Evolutionary conservation across 2,329 filamentous ascomycete genomes (phyloP).

Genomic region (Dendryphion nanum): DNA sequence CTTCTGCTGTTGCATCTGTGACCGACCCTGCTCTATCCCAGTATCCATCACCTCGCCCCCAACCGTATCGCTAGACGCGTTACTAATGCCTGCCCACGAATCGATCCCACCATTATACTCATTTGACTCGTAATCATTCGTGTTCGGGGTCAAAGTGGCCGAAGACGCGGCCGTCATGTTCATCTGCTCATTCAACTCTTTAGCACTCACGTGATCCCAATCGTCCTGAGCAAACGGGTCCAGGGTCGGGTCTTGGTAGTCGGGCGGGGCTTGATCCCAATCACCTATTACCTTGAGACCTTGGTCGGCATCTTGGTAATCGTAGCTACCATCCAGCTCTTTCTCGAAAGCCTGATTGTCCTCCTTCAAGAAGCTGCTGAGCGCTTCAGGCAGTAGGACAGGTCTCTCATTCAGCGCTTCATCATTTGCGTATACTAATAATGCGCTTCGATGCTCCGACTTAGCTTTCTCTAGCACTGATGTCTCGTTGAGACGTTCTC

Average conservation of each 20-base stretch:
- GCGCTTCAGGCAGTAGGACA: conserved; percentile 21
- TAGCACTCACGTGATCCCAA: conserved; percentile 20
- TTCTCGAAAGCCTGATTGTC: conserved; percentile 45
- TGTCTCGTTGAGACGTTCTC: conserved; percentile 45
- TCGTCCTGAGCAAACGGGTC: conserved; percentile 9
- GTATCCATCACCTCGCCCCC: conserved; percentile 21
- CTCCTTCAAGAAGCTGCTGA: conserved; percentile 46
- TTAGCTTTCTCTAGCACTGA: conserved; percentile 56
- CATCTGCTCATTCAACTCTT: conserved; percentile 8
- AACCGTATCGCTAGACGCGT: conserved; percentile 22
- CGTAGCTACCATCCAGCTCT: conserved; percentile 20
- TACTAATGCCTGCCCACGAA: conserved; percentile 18
- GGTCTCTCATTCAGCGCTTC: conserved; percentile 21
- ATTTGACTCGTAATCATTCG: conserved; percentile 27
- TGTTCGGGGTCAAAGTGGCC: conserved; percentile 36
- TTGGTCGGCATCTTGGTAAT: too few species aligned
- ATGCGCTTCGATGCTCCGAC: conserved; percentile 51
- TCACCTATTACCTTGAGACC: background rate
- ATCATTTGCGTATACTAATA: conserved; percentile 61
- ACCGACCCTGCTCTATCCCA: conserved; percentile 4
- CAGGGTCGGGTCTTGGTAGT: background rate
- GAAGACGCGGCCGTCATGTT: conserved; percentile 11
- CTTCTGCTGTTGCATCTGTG: background rate
- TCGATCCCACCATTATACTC: conserved; percentile 23
- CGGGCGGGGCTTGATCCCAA: conserved; percentile 2